phyloP scores from a whole-genome alignment of 495 filamentous ascomycete species.

The Penicillium daleae region DNA sequence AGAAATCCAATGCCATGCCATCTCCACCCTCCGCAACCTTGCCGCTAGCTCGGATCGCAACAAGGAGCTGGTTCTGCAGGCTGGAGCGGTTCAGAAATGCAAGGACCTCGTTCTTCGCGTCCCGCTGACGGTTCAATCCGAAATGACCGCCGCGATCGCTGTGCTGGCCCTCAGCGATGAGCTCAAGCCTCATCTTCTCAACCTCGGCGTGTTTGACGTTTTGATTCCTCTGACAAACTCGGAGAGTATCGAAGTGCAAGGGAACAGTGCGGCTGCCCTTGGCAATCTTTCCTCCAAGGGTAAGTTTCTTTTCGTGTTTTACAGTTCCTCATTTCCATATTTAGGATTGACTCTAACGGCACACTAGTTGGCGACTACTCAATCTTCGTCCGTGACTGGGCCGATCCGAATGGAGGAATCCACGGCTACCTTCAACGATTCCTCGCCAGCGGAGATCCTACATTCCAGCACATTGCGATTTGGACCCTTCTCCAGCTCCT shows the following conservation, averaged over 20 bases:
- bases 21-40: slow-evolving; percentile 93
- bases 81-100: slow-evolving; percentile 97
- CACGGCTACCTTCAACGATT: slow-evolving; percentile 94
- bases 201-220: slow-evolving; percentile 93
- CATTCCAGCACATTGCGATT: slow-evolving; percentile 98
- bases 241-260: slow-evolving; percentile 95
- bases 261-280: slow-evolving; percentile 93
- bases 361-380: slow-evolving; percentile 87
- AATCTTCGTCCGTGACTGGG: slow-evolving; percentile 94
- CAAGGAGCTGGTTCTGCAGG: slow-evolving; percentile 93
- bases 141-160: slow-evolving; percentile 98
- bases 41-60: slow-evolving; percentile 96
- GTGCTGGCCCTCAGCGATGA: slow-evolving; percentile 97
- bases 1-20: slow-evolving; percentile 98
- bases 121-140: slow-evolving; percentile 91
- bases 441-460: slow-evolving; percentile 90
- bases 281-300: slow-evolving; percentile 98
- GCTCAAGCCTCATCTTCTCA: slow-evolving; percentile 87
- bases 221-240: slow-evolving; percentile 94
- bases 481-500: slow-evolving; percentile 96
- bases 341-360: slow-evolving; percentile 26
- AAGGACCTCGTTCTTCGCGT: slow-evolving; percentile 94
- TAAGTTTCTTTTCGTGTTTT: slow-evolving; percentile 42
- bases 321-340: background rate
- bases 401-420: slow-evolving; percentile 88